Evolutionary conservation across 345 rosid species (phyloP).

Genomic region (Alliaria petiolata): DNA sequence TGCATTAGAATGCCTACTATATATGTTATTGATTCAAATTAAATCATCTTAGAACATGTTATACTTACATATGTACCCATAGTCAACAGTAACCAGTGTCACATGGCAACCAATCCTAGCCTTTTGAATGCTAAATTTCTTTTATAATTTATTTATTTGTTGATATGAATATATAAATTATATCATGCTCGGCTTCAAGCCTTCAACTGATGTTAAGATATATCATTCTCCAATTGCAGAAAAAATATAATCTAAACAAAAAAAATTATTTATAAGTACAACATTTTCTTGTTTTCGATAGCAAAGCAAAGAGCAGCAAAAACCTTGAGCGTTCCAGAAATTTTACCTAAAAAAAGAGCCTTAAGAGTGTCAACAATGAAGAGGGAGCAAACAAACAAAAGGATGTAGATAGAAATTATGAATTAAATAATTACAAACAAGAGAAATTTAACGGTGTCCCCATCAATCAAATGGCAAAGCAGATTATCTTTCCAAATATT

Average conservation of each 20-base stretch:
- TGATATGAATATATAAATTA: too few species aligned
- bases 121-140: slow-evolving; percentile 1
- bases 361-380: slow-evolving; percentile 19
- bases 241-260: too few species aligned
- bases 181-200: too few species aligned
- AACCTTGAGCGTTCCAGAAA: not conserved
- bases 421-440: not conserved
- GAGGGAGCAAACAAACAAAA: slow-evolving; percentile 26
- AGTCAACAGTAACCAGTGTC: slow-evolving; percentile 16
- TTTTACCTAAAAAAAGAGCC: slow-evolving; percentile 1
- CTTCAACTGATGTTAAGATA: too few species aligned
- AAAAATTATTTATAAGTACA: not conserved
- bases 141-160: too few species aligned
- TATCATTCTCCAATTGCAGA: too few species aligned
- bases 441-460: slow-evolving; percentile 35
- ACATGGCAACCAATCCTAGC: slow-evolving; percentile 21
- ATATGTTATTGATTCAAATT: not conserved
- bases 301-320: slow-evolving; percentile 12
- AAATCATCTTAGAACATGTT: slow-evolving; percentile 23
- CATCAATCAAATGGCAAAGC: slow-evolving; percentile 38
- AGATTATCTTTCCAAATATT: slow-evolving; percentile 46
- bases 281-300: not conserved
- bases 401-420: slow-evolving; percentile 9
- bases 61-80: slow-evolving; percentile 13
- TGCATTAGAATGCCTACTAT: not conserved